Percentiles rank a stretch among this genome's conserved stretches.
Conservation (phyloP, 2,329 filamentous ascomycete species). For the Aspergillus nomiae region DNA sequence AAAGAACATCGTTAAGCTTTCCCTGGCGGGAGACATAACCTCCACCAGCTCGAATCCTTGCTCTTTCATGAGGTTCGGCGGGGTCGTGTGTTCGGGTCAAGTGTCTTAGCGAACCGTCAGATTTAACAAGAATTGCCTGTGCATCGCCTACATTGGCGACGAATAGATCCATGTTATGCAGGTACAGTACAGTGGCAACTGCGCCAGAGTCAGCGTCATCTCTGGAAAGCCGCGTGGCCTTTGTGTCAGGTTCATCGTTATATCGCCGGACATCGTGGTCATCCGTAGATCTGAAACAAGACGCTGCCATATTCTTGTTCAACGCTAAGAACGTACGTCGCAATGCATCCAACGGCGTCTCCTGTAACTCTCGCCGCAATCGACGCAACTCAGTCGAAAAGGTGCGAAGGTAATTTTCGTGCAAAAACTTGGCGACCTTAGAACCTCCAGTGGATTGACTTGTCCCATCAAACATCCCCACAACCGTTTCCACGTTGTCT, state of each 20-base stretch:
- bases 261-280: constrained; percentile 62
- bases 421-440: constrained; percentile 92
- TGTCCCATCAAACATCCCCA: constrained; percentile 96
- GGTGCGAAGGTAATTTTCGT: constrained; percentile 89
- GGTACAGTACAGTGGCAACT: constrained; percentile 87
- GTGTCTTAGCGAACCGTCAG: constrained; percentile 78
- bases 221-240: constrained; percentile 69
- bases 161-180: constrained; percentile 86
- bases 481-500: constrained; percentile 82
- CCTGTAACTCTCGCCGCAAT: constrained; percentile 65
- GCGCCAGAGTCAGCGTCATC: constrained; percentile 89
- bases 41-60: constrained; percentile 89
- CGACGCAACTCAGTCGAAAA: constrained; percentile 80
- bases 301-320: constrained; percentile 91
- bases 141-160: constrained; percentile 95
- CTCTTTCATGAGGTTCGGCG: constrained; percentile 78
- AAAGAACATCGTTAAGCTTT: constrained; percentile 85
- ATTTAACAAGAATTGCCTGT: constrained; percentile 92
- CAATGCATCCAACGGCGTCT: constrained; percentile 80
- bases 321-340: constrained; percentile 82
- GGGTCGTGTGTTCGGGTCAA: constrained; percentile 93
- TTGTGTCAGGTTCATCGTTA: constrained; percentile 69
- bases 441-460: constrained; percentile 86
- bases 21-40: constrained; percentile 95
- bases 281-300: constrained; percentile 76